These are phyloP conservation scores for Austropuccinia psidii DNA, from an alignment of 1,284 basidiomycete species.

Conservation along the genomic window DNA sequence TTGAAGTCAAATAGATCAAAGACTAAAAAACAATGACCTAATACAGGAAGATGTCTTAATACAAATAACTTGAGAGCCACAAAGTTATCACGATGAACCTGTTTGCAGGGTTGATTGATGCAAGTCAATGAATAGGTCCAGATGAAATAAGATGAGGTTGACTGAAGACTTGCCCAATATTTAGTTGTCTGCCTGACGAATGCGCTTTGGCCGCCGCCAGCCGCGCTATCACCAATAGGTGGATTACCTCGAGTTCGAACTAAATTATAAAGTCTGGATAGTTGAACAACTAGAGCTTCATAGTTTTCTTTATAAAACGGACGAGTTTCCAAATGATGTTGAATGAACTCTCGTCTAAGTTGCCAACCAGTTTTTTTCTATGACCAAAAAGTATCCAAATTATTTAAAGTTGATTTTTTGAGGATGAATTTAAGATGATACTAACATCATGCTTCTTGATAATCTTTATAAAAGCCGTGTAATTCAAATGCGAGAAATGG, in stretches of 20 bases:
- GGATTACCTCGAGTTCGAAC: conserved; percentile 93
- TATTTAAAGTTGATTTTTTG: background rate
- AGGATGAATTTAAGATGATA: conserved; percentile 12
- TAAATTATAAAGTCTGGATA: conserved; percentile 90
- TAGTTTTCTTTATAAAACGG: conserved; percentile 80
- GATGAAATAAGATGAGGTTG: background rate
- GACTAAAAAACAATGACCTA: conserved; percentile 55
- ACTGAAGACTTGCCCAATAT: conserved; percentile 73
- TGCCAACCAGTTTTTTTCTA: conserved; percentile 57
- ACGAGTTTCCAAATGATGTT: conserved; percentile 84
- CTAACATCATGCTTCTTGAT: conserved; percentile 85
- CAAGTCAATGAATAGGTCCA: background rate
- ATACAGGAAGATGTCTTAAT: conserved; percentile 80
- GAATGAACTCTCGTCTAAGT: conserved; percentile 59
- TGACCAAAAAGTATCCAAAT: background rate
- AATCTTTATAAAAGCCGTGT: conserved; percentile 97
- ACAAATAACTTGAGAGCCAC: conserved; percentile 94
- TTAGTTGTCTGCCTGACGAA: conserved; percentile 97
- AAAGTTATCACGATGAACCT: conserved; percentile 89
- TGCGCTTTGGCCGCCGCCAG: conserved; percentile 89
- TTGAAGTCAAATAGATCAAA: background rate
- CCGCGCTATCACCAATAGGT: conserved; percentile 82
- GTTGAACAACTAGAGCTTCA: conserved; percentile 86
- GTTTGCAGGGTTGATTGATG: background rate
- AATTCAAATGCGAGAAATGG: conserved; percentile 49